Conservation (phyloP, 148 eudicot genomes). For the Arctostaphylos glauca region DNA sequence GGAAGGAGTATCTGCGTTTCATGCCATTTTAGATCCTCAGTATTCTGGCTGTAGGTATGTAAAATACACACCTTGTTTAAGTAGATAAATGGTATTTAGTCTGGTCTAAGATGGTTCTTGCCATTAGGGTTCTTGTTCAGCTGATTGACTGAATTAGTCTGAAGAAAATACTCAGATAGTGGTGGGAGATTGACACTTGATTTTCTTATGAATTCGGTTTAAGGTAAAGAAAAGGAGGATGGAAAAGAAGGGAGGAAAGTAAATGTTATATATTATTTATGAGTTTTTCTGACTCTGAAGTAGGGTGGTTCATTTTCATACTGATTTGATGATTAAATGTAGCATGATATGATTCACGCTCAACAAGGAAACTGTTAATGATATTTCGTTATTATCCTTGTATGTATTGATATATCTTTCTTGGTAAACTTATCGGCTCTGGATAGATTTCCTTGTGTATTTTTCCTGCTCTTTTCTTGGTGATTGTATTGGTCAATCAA, state of each 20-base stretch:
- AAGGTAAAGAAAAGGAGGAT: neutral
- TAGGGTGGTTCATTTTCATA: neutral
- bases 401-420: neutral
- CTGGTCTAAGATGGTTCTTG: neutral
- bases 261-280: neutral
- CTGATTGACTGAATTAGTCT: neutral
- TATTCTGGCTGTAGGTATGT: neutral
- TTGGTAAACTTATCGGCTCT: too few relatives aligned
- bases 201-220: neutral
- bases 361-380: neutral
- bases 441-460: neutral
- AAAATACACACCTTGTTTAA: neutral
- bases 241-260: neutral
- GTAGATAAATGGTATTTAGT: neutral
- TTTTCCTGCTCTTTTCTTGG: neutral
- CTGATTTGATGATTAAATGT: neutral
- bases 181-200: neutral
- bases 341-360: neutral
- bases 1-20: slow-evolving; percentile 27
- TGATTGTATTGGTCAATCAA: neutral
- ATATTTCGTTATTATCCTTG: neutral
- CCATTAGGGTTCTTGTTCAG: neutral
- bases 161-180: neutral
- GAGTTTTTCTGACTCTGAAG: neutral
- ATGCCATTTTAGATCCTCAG: slow-evolving; percentile 18